Conservation (phyloP, 2,329 filamentous ascomycete genomes). For the Arachnopeziza araneosa region DNA sequence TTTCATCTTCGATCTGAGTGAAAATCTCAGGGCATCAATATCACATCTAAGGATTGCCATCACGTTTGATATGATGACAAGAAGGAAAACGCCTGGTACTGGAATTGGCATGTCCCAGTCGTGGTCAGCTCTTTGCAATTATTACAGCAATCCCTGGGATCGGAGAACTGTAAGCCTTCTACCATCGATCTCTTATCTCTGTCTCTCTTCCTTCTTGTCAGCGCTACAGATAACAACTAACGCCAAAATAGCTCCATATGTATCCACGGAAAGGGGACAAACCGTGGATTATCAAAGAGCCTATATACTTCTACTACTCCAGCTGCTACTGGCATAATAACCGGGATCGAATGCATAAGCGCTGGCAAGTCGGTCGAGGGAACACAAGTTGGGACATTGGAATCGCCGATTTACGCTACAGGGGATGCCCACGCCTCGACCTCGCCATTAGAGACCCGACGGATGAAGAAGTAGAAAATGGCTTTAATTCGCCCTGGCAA, state of each 20-base stretch:
- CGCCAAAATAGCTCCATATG: slow-evolving; percentile 12
- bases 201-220: too few relatives aligned
- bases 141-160: slow-evolving; percentile 20
- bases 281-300: slow-evolving; percentile 1
- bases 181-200: background rate
- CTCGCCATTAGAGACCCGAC: slow-evolving; percentile 4
- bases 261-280: slow-evolving; percentile 1
- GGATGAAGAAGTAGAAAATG: background rate
- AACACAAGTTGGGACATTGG: slow-evolving; percentile 16
- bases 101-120: background rate
- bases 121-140: slow-evolving; percentile 18
- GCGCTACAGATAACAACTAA: too few relatives aligned
- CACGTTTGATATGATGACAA: background rate
- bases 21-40: slow-evolving; percentile 13
- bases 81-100: background rate
- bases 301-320: slow-evolving; percentile 19
- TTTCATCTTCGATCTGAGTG: slow-evolving; percentile 17
- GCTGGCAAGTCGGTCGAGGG: slow-evolving; percentile 15
- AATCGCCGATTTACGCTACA: slow-evolving; percentile 15
- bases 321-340: slow-evolving; percentile 16
- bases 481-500: background rate
- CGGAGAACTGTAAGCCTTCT: slow-evolving; percentile 12
- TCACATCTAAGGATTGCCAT: slow-evolving; percentile 12
- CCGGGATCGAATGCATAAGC: slow-evolving; percentile 11
- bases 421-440: slow-evolving; percentile 12